Evolutionary conservation across 2,329 filamentous ascomycete species (phyloP).

Genomic region (Fusarium neocosmosporiellum): DNA sequence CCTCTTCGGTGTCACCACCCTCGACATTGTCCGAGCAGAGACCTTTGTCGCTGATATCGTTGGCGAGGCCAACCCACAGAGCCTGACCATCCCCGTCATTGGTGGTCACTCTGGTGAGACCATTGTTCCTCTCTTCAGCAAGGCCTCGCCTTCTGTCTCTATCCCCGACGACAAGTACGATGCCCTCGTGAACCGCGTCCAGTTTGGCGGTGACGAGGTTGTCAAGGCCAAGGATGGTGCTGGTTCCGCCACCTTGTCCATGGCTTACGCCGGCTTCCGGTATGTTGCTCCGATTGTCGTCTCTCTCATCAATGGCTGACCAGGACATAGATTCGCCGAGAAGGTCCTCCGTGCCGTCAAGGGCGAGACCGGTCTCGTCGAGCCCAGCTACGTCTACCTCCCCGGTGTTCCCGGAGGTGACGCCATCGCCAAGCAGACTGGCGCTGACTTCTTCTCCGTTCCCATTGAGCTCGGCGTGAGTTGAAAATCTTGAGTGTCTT

Average conservation of each 20-base stretch:
- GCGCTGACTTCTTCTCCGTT: constrained; percentile 94
- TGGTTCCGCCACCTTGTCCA: constrained; percentile 91
- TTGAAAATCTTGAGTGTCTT: constrained; percentile 37
- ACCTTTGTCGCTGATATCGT: constrained; percentile 91
- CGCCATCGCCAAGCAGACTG: constrained; percentile 84
- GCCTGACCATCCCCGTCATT: constrained; percentile 89
- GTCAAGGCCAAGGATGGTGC: constrained; percentile 94
- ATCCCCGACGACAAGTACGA: constrained; percentile 93
- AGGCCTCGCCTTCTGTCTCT: constrained; percentile 80
- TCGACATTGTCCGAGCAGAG: constrained; percentile 97
- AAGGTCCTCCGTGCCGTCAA: constrained; percentile 88
- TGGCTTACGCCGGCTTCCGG: constrained; percentile 96
- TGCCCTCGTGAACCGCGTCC: constrained; percentile 90
- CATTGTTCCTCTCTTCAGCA: constrained; percentile 97
- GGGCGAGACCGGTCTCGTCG: constrained; percentile 92
- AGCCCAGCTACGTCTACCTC: constrained; percentile 96
- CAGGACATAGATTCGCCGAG: constrained; percentile 80
- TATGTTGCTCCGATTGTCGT: constrained; percentile 49
- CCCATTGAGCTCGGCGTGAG: constrained; percentile 95
- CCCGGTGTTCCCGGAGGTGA: constrained; percentile 89
- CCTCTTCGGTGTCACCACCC: constrained; percentile 97
- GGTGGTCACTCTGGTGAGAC: constrained; percentile 98
- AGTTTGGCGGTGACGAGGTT: constrained; percentile 98
- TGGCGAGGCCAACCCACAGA: constrained; percentile 84
- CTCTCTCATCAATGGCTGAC: constrained; percentile 19